These are phyloP conservation scores for Suhomyces xylopsoci DNA, from an alignment of 805 yeast genomes.

Conservation along the genomic window DNA sequence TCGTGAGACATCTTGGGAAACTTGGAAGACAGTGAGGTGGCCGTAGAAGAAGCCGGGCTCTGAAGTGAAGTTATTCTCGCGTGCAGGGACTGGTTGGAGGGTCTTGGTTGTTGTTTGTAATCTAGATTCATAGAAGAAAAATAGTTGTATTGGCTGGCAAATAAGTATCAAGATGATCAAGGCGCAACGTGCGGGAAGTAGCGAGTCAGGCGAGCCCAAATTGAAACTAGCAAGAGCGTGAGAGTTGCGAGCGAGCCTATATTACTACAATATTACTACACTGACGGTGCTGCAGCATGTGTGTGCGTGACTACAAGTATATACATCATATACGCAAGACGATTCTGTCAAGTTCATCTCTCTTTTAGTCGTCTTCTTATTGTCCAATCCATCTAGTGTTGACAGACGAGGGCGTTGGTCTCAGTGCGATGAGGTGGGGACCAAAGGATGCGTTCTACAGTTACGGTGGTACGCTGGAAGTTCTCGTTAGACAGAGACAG, in stretches of 20 bases:
- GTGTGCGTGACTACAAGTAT: background rate
- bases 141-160: background rate
- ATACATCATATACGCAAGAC: background rate
- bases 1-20: background rate
- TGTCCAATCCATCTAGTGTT: background rate
- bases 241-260: background rate
- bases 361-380: background rate
- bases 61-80: background rate
- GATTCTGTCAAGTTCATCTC: background rate
- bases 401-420: background rate
- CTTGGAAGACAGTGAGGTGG: constrained; percentile 1
- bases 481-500: background rate
- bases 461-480: background rate
- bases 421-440: background rate
- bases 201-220: background rate
- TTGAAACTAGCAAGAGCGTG: background rate
- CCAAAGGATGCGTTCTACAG: background rate
- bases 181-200: background rate
- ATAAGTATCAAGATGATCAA: background rate
- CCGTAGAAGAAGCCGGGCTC: constrained; percentile 3
- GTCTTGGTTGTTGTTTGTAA: background rate
- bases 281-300: background rate
- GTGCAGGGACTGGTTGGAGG: background rate
- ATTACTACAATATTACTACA: background rate
- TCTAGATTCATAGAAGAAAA: background rate